A percentile compares a stretch with the other conserved stretches of the same genome.
These are phyloP conservation scores for Plasmopara halstedii DNA, from an alignment of 352 stramenopile genomes.

Conservation along the genomic window DNA sequence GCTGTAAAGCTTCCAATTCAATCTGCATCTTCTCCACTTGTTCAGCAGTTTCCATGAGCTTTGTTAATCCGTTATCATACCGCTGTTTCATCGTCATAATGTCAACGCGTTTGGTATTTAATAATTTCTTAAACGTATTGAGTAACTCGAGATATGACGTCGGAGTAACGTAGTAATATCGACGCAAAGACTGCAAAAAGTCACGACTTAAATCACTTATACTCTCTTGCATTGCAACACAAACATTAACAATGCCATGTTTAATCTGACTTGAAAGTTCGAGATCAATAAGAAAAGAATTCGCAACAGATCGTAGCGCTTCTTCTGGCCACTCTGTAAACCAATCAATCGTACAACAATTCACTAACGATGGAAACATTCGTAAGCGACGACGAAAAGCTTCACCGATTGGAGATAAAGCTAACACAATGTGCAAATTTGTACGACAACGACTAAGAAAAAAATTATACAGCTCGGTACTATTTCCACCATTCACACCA, in stretches of 20 bases:
- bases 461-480: constrained; percentile 83
- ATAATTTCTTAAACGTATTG: constrained; percentile 92
- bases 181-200: constrained; percentile 81
- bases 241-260: constrained; percentile 82
- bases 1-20: constrained; percentile 89
- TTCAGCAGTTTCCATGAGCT: constrained; percentile 90
- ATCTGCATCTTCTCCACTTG: constrained; percentile 93
- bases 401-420: constrained; percentile 90
- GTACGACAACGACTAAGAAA: constrained; percentile 86
- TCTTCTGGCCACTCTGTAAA: constrained; percentile 95
- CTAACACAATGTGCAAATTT: constrained; percentile 93
- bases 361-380: constrained; percentile 95
- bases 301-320: constrained; percentile 87
- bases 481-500: constrained; percentile 67
- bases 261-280: constrained; percentile 67
- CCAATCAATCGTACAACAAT: constrained; percentile 97
- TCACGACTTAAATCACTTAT: constrained; percentile 76
- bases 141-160: constrained; percentile 94
- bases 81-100: constrained; percentile 88
- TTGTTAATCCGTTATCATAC: constrained; percentile 91
- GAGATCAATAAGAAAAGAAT: constrained; percentile 88
- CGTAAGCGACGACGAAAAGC: constrained; percentile 89
- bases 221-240: constrained; percentile 92
- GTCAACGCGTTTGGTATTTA: constrained; percentile 86
- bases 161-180: constrained; percentile 95